phyloP scores from a whole-genome alignment of 1,284 basidiomycete species.

The Waitea zeae region DNA sequence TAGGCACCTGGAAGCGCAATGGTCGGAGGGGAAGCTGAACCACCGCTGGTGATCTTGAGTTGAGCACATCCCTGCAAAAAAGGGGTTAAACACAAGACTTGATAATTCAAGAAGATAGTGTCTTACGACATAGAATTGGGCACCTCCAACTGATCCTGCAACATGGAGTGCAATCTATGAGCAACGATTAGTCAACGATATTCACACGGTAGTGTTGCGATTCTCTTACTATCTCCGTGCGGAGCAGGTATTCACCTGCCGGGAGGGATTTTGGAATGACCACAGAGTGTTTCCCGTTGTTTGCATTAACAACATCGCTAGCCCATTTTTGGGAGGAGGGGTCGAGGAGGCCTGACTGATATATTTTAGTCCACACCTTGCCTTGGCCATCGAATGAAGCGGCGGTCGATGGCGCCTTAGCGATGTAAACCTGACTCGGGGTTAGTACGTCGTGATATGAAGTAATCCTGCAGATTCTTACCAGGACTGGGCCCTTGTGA shows the following conservation, averaged over 20 bases:
- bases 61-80: conserved; percentile 18
- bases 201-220: not conserved
- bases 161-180: conserved; percentile 27
- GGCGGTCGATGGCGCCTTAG: conserved; percentile 27
- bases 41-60: conserved; percentile 24
- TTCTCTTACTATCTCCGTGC: conserved; percentile 25
- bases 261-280: conserved; percentile 25
- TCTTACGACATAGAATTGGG: conserved; percentile 25
- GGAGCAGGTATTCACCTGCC: conserved; percentile 30
- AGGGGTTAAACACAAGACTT: not conserved
- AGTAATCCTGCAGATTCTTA: too few species aligned
- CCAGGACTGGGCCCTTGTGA: conserved; percentile 30
- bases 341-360: conserved; percentile 26
- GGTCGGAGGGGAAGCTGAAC: conserved; percentile 24
- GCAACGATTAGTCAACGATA: not conserved
- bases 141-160: conserved; percentile 22
- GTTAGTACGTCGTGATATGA: too few species aligned
- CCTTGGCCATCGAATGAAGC: conserved; percentile 27
- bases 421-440: conserved; percentile 34
- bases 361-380: conserved; percentile 35
- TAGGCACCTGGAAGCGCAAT: conserved; percentile 29
- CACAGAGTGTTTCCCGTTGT: conserved; percentile 26
- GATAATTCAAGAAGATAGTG: not conserved
- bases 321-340: conserved; percentile 21
- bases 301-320: conserved; percentile 28